Base-by-base conservation (phyloP, 2,329 filamentous ascomycete genomes). In the Colletotrichum viniferum region DNA sequence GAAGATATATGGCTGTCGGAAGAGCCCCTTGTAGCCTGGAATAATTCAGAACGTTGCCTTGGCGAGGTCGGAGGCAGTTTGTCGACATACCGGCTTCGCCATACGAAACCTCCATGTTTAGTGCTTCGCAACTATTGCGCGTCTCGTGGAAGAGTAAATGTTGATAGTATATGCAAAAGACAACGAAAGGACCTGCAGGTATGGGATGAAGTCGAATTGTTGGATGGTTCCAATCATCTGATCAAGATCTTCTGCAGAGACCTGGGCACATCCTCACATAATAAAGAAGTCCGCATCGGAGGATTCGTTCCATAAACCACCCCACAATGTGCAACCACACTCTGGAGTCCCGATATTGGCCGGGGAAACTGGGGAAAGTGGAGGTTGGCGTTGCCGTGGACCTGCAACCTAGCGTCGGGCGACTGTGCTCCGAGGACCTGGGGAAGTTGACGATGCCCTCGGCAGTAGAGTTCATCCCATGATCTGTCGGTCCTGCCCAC, bases 311-410 rank as follows among this genome's bases (percentile, higher is more conserved):
- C 28, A 34, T 36, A 63, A 52, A 32, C n/a, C 68, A 55, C 24
- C 36, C 28, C 4, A 38, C 21, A 58, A 21, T 63, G 18, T 52
- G 10, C 43, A 52, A 52, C n/a, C 43, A 52, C 16, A 32, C 58
- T 52, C 36, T 16, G 56, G 36, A 62, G 18, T 48, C 21, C 43
- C 21, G 24, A 24, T 7, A 21, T 38, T 30, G 28, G n/a, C 43
- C 21, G 55, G 43, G 60, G 69, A 71, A 71, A 56, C 60, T 56
- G 69, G 60, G 38, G 69, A 71, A 61, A 71, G 69, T 55, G 60
- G 43, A 56, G 18, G 69, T 28, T 63, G 30, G 43, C 28, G 38
- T 43, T 9, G 38, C 60, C 13, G 52, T 32, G 36, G 34, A 56
- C 24, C 28, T 65, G 38, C 24, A 58, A 58, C 55, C 55, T 58